phyloP scores from a whole-genome alignment of 305 asterid genomes.

The Fraxinus sp. region DNA sequence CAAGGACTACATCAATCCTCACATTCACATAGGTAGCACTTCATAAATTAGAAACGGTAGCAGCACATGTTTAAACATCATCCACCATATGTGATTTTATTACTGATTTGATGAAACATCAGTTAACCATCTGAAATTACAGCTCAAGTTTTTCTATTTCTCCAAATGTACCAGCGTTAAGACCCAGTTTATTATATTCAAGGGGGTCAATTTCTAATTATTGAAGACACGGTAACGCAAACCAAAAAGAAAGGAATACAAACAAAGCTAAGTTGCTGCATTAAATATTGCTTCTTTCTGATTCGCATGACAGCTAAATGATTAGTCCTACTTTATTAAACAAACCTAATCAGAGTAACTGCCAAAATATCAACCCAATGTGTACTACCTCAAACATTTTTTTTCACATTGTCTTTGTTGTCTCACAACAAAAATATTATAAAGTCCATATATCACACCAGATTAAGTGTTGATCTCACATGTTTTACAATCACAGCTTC shows the following conservation, averaged over 20 bases:
- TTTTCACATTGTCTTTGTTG: background rate
- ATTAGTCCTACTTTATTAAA: background rate
- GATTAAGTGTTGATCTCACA: background rate
- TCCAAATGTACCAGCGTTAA: background rate
- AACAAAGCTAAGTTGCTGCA: background rate
- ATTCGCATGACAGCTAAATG: background rate
- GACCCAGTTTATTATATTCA: background rate
- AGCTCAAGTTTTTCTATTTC: background rate
- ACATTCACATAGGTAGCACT: slow-evolving; percentile 10
- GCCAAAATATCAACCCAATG: background rate
- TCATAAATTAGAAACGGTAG: slow-evolving; percentile 8
- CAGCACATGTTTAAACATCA: background rate
- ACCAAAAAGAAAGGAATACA: background rate
- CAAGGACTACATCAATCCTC: slow-evolving; percentile 21
- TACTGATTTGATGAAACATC: background rate
- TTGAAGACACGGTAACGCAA: background rate
- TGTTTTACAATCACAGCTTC: background rate
- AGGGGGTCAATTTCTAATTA: background rate
- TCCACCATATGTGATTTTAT: background rate
- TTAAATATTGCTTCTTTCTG: background rate
- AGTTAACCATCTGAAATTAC: background rate
- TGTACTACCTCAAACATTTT: background rate
- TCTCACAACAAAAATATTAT: background rate
- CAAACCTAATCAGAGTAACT: background rate
- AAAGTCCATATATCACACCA: background rate